phyloP scores from a whole-genome alignment of 1,284 basidiomycete genomes.

The Irpex rosettiformis region DNA sequence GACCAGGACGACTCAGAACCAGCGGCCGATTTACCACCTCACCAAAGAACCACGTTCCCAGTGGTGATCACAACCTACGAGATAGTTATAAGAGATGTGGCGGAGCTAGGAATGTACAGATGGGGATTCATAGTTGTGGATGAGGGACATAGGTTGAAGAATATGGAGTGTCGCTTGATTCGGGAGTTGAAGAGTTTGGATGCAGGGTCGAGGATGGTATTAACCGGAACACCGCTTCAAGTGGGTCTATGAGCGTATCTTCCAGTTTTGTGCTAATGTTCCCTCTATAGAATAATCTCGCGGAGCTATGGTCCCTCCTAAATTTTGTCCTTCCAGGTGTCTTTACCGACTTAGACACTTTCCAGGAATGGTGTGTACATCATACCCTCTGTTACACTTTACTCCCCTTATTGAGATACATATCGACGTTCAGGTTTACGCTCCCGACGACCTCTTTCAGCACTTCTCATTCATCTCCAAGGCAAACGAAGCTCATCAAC shows the following conservation, averaged over 20 bases:
- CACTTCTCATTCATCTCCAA: slow-evolving; percentile 54
- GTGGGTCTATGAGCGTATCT: slow-evolving; percentile 40
- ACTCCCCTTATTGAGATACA: slow-evolving; percentile 3
- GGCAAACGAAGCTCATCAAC: slow-evolving; percentile 68
- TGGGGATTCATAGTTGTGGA: slow-evolving; percentile 97
- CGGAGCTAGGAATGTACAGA: slow-evolving; percentile 61
- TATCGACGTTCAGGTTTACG: slow-evolving; percentile 54
- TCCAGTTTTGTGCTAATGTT: not conserved
- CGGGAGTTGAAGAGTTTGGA: slow-evolving; percentile 87
- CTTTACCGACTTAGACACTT: slow-evolving; percentile 86
- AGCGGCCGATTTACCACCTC: slow-evolving; percentile 17
- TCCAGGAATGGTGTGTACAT: slow-evolving; percentile 86
- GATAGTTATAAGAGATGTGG: slow-evolving; percentile 84
- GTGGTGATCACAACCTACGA: slow-evolving; percentile 92
- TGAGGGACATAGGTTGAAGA: slow-evolving; percentile 94
- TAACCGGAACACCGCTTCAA: slow-evolving; percentile 93
- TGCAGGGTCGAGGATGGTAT: slow-evolving; percentile 84
- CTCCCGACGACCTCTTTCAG: slow-evolving; percentile 48
- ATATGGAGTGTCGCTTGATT: slow-evolving; percentile 87
- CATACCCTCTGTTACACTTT: slow-evolving; percentile 24
- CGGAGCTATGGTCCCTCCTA: slow-evolving; percentile 91
- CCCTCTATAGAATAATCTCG: slow-evolving; percentile 73
- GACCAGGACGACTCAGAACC: slow-evolving; percentile 14
- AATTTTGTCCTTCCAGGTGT: slow-evolving; percentile 94
- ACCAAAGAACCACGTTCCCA: slow-evolving; percentile 53